Percentiles rank a stretch among this genome's conserved stretches.
Conservation (phyloP, 179 eudicot genomes). For the Silene coronaria region DNA sequence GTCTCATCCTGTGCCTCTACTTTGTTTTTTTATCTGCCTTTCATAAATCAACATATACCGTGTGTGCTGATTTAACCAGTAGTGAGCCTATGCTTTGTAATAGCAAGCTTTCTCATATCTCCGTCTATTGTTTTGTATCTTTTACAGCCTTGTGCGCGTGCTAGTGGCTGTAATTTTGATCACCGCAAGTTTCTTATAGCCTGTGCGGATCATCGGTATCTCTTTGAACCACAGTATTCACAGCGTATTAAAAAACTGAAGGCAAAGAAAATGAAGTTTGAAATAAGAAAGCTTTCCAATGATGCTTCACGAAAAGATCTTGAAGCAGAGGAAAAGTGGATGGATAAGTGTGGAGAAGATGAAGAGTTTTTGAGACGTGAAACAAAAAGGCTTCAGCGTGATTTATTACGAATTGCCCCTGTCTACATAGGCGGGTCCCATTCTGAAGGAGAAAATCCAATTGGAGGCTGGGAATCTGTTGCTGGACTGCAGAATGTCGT, state of each 20-base stretch:
- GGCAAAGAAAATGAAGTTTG: constrained; percentile 74
- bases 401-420: constrained; percentile 81
- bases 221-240: constrained; percentile 69
- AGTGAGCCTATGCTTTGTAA: constrained; percentile 1
- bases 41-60: neutral
- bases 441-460: constrained; percentile 39
- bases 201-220: constrained; percentile 83
- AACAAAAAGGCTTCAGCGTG: constrained; percentile 89
- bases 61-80: constrained; percentile 2
- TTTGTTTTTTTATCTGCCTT: neutral
- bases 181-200: constrained; percentile 97
- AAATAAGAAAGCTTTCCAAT: constrained; percentile 64
- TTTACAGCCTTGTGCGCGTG: constrained; percentile 91
- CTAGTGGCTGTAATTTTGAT: constrained; percentile 80
- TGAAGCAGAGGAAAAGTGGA: constrained; percentile 93
- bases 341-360: constrained; percentile 96
- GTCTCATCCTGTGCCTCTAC: neutral
- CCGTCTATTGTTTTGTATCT: constrained; percentile 10
- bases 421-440: constrained; percentile 80
- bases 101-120: constrained; percentile 1
- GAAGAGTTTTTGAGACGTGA: constrained; percentile 94
- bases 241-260: constrained; percentile 65
- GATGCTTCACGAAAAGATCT: constrained; percentile 81
- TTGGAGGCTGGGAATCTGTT: constrained; percentile 94
- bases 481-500: constrained; percentile 89